Conservation (phyloP, 108 stramenopile genomes). For the Skeletonema potamos region DNA sequence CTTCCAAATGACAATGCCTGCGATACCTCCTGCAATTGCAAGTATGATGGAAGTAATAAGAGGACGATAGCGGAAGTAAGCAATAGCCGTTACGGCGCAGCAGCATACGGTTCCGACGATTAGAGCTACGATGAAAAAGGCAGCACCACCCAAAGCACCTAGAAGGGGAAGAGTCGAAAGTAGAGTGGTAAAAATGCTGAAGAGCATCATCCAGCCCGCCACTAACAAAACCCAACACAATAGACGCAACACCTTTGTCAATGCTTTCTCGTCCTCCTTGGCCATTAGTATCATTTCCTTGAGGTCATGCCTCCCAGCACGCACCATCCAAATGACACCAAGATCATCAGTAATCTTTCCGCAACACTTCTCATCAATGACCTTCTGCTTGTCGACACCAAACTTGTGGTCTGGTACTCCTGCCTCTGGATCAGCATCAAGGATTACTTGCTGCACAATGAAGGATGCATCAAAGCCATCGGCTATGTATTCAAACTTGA, state of each 20-base stretch:
- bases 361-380: conserved; percentile 46
- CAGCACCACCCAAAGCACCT: conserved; percentile 39
- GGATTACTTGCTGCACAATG: conserved; percentile 46
- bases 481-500: conserved; percentile 47
- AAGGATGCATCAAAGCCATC: conserved; percentile 60
- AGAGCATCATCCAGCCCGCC: conserved; percentile 55
- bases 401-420: conserved; percentile 36
- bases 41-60: conserved; percentile 39
- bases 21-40: conserved; percentile 34
- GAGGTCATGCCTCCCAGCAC: conserved; percentile 41
- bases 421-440: conserved; percentile 40
- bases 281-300: conserved; percentile 57
- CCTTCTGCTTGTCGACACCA: conserved; percentile 38
- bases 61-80: conserved; percentile 56
- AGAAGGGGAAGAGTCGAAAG: conserved; percentile 43
- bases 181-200: conserved; percentile 41
- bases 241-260: conserved; percentile 43
- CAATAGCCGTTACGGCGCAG: conserved; percentile 44
- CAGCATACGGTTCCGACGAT: conserved; percentile 48
- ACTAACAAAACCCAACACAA: conserved; percentile 39
- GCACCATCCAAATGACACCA: conserved; percentile 59
- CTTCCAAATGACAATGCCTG: conserved; percentile 41
- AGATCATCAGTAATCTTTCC: conserved; percentile 50
- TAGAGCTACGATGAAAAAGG: conserved; percentile 44
- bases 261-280: conserved; percentile 41